These are phyloP conservation scores for Fusarium sublunatum DNA, from an alignment of 2,329 filamentous ascomycete species.

Conservation along the genomic window DNA sequence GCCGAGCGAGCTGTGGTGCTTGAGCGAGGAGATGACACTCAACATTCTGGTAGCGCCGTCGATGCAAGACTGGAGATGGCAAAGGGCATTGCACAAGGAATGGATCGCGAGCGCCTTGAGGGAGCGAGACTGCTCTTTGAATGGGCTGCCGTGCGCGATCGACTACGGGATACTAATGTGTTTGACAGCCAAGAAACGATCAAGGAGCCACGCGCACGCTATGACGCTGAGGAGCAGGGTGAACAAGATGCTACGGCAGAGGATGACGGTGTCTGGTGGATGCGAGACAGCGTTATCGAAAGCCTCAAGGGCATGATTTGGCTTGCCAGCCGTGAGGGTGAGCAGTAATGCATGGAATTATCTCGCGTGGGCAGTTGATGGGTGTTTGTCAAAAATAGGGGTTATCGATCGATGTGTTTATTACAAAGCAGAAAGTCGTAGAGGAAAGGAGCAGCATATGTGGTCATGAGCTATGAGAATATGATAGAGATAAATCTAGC, in stretches of 20 bases:
- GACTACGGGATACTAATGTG: slow-evolving; percentile 45
- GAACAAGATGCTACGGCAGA: slow-evolving; percentile 39
- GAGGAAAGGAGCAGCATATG: slow-evolving; percentile 13
- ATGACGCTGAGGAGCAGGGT: slow-evolving; percentile 30
- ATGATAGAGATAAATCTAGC: slow-evolving; percentile 25
- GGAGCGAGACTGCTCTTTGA: slow-evolving; percentile 66
- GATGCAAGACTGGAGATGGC: slow-evolving; percentile 79
- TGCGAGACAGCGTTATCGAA: slow-evolving; percentile 66
- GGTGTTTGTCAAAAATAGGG: not conserved
- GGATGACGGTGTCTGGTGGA: slow-evolving; percentile 61
- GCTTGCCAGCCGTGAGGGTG: slow-evolving; percentile 58
- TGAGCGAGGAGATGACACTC: slow-evolving; percentile 61
- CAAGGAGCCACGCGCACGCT: slow-evolving; percentile 40
- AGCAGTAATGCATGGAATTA: slow-evolving; percentile 34
- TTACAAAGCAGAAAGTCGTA: not conserved
- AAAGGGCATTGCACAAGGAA: slow-evolving; percentile 56
- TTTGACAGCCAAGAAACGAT: slow-evolving; percentile 53
- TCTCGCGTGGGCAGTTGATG: not conserved
- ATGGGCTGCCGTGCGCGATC: slow-evolving; percentile 62
- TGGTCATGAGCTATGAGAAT: slow-evolving; percentile 35
- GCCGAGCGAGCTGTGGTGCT: slow-evolving; percentile 75
- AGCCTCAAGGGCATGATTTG: slow-evolving; percentile 66
- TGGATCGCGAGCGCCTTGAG: slow-evolving; percentile 57
- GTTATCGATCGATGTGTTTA: not conserved
- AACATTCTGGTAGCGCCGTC: slow-evolving; percentile 64